A percentile compares a stretch with the other conserved stretches of the same genome.
These are phyloP conservation scores for Acer campestre DNA, from an alignment of 345 rosid genomes.

Conservation along the genomic window DNA sequence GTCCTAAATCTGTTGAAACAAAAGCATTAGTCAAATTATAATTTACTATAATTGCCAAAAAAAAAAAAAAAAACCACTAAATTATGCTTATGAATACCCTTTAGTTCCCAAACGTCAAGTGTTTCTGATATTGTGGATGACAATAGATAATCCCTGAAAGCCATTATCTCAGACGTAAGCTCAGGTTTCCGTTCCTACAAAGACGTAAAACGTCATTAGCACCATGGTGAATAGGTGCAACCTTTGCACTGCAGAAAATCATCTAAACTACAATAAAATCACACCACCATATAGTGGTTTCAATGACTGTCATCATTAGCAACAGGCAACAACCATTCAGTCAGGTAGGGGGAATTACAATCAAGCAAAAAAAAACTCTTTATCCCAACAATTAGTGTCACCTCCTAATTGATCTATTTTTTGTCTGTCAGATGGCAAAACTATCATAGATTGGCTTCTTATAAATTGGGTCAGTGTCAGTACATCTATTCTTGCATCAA, in stretches of 20 bases:
- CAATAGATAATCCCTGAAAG: constrained; percentile 86
- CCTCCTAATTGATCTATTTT: neutral
- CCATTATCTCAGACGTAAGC: constrained; percentile 85
- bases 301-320: neutral
- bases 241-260: constrained; percentile 13
- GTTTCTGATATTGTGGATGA: constrained; percentile 92
- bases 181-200: constrained; percentile 92
- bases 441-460: neutral
- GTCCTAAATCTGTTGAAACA: constrained; percentile 80
- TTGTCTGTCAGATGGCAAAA: neutral
- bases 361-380: neutral
- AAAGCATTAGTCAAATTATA: constrained; percentile 27
- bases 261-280: constrained; percentile 5
- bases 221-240: neutral
- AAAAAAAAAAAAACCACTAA: neutral
- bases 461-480: neutral
- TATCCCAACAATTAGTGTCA: neutral
- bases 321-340: neutral
- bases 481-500: neutral
- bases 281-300: neutral
- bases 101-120: constrained; percentile 97
- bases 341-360: neutral
- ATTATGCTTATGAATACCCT: constrained; percentile 49
- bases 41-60: constrained; percentile 6
- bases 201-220: constrained; percentile 5